These are phyloP conservation scores for Lepidium sativum DNA, from an alignment of 345 rosid species.

Conservation along the genomic window DNA sequence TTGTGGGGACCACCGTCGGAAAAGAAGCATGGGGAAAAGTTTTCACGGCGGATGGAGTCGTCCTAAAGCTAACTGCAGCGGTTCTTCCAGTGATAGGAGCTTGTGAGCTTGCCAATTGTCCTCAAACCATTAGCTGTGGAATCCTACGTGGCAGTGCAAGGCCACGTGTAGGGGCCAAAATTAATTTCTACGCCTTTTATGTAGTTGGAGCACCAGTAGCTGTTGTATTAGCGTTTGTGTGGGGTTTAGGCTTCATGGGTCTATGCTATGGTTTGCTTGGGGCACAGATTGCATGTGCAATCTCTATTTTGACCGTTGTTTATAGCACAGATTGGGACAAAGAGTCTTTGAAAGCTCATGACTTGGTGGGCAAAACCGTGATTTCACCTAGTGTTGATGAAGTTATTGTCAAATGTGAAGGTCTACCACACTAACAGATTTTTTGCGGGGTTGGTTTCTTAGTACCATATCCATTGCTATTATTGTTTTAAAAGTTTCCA, in stretches of 20 bases:
- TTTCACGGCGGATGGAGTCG: constrained; percentile 47
- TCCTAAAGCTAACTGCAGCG: constrained; percentile 43
- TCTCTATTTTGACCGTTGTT: constrained; percentile 54
- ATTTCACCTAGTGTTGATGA: constrained; percentile 27
- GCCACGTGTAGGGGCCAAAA: constrained; percentile 61
- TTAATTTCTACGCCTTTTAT: constrained; percentile 74
- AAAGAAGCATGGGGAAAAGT: constrained; percentile 61
- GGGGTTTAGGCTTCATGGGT: constrained; percentile 65
- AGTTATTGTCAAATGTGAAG: constrained; percentile 34
- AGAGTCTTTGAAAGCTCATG: constrained; percentile 59
- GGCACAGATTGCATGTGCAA: constrained; percentile 70
- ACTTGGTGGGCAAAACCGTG: constrained; percentile 45
- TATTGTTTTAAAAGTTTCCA: background rate
- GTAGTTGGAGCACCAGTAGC: constrained; percentile 81
- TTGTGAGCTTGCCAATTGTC: constrained; percentile 91
- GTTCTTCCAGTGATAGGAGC: constrained; percentile 77
- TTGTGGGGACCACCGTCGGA: constrained; percentile 54
- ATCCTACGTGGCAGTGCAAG: constrained; percentile 76
- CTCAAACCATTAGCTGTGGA: constrained; percentile 92
- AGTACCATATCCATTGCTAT: background rate
- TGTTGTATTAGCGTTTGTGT: constrained; percentile 48
- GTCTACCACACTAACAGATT: constrained; percentile 9
- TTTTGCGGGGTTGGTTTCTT: background rate
- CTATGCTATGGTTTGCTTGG: constrained; percentile 80
- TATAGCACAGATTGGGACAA: constrained; percentile 73